phyloP scores from a whole-genome alignment of 2,329 filamentous ascomycete species.

The Penicillium sp. region DNA sequence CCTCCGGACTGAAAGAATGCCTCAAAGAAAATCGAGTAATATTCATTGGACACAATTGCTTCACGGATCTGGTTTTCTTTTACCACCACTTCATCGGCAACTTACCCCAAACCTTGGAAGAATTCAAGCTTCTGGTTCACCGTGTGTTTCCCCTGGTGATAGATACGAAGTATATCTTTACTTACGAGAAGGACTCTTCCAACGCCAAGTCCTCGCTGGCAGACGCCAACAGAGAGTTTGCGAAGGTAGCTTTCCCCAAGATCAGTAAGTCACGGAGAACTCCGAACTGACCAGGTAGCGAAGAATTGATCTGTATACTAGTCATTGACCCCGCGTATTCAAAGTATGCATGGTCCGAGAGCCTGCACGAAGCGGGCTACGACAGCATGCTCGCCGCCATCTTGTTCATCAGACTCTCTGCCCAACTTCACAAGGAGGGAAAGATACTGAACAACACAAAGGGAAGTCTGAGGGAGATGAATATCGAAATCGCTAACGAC shows the following conservation, averaged over 20 bases:
- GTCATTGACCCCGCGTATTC: conserved; percentile 31
- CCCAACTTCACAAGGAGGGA: conserved; percentile 43
- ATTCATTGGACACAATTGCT: conserved; percentile 63
- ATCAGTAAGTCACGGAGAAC: conserved; percentile 27
- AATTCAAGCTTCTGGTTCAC: conserved; percentile 53
- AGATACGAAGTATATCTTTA: conserved; percentile 64
- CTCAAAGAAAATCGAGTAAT: conserved; percentile 50
- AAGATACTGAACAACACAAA: not conserved
- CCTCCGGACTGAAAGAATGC: conserved; percentile 35
- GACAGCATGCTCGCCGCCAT: conserved; percentile 62
- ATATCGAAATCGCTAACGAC: not conserved
- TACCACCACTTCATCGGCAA: conserved; percentile 59
- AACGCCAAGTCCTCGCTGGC: conserved; percentile 44
- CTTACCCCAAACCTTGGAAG: conserved; percentile 55
- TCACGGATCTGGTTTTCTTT: conserved; percentile 62
- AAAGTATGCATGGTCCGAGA: conserved; percentile 29
- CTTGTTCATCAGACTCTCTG: conserved; percentile 56
- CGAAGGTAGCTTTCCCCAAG: conserved; percentile 24
- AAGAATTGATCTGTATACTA: conserved; percentile 21
- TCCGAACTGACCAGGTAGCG: not conserved
- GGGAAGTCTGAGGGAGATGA: not conserved
- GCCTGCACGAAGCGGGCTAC: conserved; percentile 60
- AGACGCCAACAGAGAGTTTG: conserved; percentile 29
- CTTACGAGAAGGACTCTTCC: conserved; percentile 53
- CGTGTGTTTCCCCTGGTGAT: conserved; percentile 57